These are phyloP conservation scores for Mycena kentingensis DNA, from an alignment of 768 basidiomycete species.

Conservation along the genomic window DNA sequence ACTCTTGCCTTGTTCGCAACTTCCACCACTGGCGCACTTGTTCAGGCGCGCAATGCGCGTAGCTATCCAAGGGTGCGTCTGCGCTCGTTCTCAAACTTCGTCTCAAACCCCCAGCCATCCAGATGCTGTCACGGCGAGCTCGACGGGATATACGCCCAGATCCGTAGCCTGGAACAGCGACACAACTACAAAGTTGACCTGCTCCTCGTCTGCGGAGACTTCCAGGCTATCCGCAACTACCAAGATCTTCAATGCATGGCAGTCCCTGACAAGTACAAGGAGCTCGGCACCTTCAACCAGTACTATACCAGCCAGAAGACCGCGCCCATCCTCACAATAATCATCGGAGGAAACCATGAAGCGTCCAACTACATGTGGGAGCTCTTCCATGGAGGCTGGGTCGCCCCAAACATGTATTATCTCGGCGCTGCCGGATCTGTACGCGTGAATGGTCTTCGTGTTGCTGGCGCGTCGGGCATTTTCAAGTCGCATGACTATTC, in stretches of 20 bases:
- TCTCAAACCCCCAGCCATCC: no score
- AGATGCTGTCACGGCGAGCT: slow-evolving; percentile 94
- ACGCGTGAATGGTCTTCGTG: slow-evolving; percentile 82
- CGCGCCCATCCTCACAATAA: slow-evolving; percentile 88
- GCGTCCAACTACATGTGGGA: slow-evolving; percentile 98
- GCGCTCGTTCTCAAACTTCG: no score
- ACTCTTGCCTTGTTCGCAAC: neutral
- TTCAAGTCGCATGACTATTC: slow-evolving; percentile 81
- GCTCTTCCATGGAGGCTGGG: slow-evolving; percentile 94
- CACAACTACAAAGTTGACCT: slow-evolving; percentile 76
- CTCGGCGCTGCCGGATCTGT: slow-evolving; percentile 91
- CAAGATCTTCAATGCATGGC: slow-evolving; percentile 89
- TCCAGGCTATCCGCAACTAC: slow-evolving; percentile 87
- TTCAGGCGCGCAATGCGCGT: slow-evolving; percentile 46
- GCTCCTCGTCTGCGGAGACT: slow-evolving; percentile 94
- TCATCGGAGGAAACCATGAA: slow-evolving; percentile 98
- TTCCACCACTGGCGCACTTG: neutral
- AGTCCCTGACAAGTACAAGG: slow-evolving; percentile 85
- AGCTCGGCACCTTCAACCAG: slow-evolving; percentile 81
- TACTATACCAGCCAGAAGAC: slow-evolving; percentile 83
- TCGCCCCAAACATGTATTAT: slow-evolving; percentile 96
- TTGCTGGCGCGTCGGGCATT: slow-evolving; percentile 94
- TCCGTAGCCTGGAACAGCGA: slow-evolving; percentile 60
- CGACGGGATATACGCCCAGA: slow-evolving; percentile 80
- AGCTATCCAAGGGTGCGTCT: slow-evolving; percentile 91